These are phyloP conservation scores for Monosporozyma aerobia DNA, from an alignment of 805 yeast species.

Conservation along the genomic window DNA sequence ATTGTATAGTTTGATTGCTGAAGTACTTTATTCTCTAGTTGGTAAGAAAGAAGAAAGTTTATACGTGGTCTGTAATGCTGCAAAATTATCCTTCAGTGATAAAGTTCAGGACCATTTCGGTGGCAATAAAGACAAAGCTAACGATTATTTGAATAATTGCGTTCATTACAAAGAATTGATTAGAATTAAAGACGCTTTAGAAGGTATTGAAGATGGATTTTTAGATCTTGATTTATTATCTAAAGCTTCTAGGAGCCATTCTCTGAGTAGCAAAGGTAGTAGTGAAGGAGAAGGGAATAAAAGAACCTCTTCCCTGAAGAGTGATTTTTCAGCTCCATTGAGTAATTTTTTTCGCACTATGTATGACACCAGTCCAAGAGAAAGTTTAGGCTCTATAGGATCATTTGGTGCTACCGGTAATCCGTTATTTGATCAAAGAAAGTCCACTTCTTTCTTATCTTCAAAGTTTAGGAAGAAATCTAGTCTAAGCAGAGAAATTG, in stretches of 20 bases:
- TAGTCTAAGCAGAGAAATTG: constrained; percentile 21
- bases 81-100: constrained; percentile 17
- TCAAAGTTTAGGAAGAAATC: constrained; percentile 18
- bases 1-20: constrained; percentile 58
- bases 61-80: constrained; percentile 20
- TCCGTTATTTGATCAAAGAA: constrained; percentile 7
- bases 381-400: constrained; percentile 15
- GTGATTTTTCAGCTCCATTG: background rate
- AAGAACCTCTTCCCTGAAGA: constrained; percentile 1
- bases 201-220: constrained; percentile 56
- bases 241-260: constrained; percentile 33
- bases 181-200: constrained; percentile 46
- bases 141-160: constrained; percentile 17
- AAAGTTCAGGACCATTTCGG: constrained; percentile 16
- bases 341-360: constrained; percentile 12
- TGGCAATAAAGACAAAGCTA: constrained; percentile 19
- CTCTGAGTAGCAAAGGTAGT: constrained; percentile 18
- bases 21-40: constrained; percentile 58
- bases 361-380: constrained; percentile 20
- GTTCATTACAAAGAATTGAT: constrained; percentile 31
- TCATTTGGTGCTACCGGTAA: background rate
- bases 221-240: constrained; percentile 34
- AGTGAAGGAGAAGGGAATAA: background rate
- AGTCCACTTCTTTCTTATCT: constrained; percentile 6
- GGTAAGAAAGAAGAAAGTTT: constrained; percentile 53